Evolutionary conservation across 179 eudicot genomes (phyloP), one percentile per base, ranked within the genome.

Genomic region (Sideroxylon spinosum): DNA sequence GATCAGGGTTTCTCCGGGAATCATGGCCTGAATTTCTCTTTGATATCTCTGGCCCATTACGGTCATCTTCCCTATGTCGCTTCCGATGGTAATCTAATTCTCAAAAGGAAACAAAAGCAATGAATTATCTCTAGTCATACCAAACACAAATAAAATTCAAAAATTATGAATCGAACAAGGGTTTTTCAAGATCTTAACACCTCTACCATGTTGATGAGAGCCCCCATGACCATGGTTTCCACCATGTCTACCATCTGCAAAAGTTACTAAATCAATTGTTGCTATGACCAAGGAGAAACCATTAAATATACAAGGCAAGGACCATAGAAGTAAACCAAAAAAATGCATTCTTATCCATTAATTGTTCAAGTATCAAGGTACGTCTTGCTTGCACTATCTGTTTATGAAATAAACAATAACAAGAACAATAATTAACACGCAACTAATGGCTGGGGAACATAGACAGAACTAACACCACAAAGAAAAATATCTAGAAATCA

Each of bases 61-160:
- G 93, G 48, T 95, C 99, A 78, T 95, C 99, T 67, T 95, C 99
- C 74, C 98, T 85, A 50, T 88, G 75, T 73, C 99, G 85, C 89
- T 95, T 95, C 65, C 94, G 92, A 6, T 84, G 80, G 77, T 76
- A 89, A 85, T 91, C 98, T 93, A 78, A 22, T 68, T 61, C 62
- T 25, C 61, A 46, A 76, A 75, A 22, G 48, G 4, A 26, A 71
- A 81, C 61, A 62, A 13, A 8, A 19, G 66, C 25, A 78, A 50
- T 23, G 17, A 66, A 12, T 25, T 12, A 70, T 25, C 62, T 32
- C 11, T 46, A 66, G 28, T 9, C 14, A 20, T 29, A 49, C 16
- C 5, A 3, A 59, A 1, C n/a, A 17, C 10, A 71, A 9, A 22
- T 14, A 19, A 46, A 23, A 46, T 11, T 25, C 22, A 48, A 28